Evolutionary conservation across 164 flowering plant species (phyloP).

Genomic region (Amborella trichopoda): DNA sequence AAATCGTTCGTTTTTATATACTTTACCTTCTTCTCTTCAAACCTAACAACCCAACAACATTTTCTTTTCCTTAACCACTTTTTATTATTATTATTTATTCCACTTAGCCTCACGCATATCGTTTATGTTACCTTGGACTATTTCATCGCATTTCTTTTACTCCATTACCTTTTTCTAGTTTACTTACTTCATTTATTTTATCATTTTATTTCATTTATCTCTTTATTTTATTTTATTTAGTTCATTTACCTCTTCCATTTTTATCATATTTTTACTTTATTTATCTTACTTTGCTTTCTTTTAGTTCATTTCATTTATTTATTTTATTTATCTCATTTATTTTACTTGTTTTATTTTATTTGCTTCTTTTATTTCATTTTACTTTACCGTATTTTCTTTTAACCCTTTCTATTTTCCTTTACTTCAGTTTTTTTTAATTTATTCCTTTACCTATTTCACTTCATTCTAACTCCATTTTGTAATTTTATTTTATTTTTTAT

Average conservation of each 20-base stretch:
- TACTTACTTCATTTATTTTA: background rate
- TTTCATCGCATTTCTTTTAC: background rate
- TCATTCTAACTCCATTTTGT: background rate
- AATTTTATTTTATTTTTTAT: background rate
- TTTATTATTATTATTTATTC: background rate
- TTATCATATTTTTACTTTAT: background rate
- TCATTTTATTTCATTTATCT: too few relatives aligned
- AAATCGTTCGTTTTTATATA: too few relatives aligned
- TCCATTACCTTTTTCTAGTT: background rate
- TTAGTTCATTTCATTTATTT: too few relatives aligned
- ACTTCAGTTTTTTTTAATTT: background rate
- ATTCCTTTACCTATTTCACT: too few relatives aligned
- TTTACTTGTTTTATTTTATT: background rate
- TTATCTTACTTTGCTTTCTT: background rate
- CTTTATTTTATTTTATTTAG: background rate
- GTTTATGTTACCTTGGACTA: background rate
- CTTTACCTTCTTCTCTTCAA: too few relatives aligned
- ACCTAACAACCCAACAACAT: too few relatives aligned
- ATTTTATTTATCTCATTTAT: too few relatives aligned
- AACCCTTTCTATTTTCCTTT: background rate
- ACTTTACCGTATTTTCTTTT: background rate
- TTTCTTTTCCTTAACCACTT: too few relatives aligned
- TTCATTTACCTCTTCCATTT: background rate
- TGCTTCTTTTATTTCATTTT: background rate
- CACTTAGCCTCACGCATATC: background rate